Evolutionary conservation across 768 basidiomycete species (phyloP).

Genomic region (Leucosporidium yakuticum): DNA sequence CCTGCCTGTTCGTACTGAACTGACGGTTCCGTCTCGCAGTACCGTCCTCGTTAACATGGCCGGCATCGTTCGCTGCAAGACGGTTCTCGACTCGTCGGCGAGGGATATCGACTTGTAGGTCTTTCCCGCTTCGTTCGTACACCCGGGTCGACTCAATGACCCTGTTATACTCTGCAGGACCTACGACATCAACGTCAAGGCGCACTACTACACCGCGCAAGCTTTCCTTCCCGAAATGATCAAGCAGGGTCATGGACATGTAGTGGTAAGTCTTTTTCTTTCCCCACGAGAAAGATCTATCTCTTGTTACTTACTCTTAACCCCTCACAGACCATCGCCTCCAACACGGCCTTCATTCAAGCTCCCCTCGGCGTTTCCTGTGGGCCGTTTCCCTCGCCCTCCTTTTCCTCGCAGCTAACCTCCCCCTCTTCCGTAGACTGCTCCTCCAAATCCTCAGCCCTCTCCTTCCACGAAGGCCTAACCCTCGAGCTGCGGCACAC

Average conservation of each 20-base stretch:
- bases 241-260: slow-evolving; percentile 68
- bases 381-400: not conserved
- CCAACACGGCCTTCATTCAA: slow-evolving; percentile 66
- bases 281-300: slow-evolving; percentile 7
- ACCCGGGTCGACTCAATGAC: not conserved
- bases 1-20: too few species aligned
- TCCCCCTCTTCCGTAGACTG: slow-evolving; percentile 51
- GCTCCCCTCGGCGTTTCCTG: slow-evolving; percentile 17
- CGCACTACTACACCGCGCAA: slow-evolving; percentile 87
- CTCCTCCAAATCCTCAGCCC: slow-evolving; percentile 85
- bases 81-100: slow-evolving; percentile 68
- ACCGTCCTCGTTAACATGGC: slow-evolving; percentile 93
- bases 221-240: slow-evolving; percentile 88
- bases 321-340: slow-evolving; percentile 63
- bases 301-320: slow-evolving; percentile 57
- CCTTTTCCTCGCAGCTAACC: not conserved
- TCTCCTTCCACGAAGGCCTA: slow-evolving; percentile 73
- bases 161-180: slow-evolving; percentile 53
- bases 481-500: slow-evolving; percentile 62
- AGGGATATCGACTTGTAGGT: slow-evolving; percentile 73
- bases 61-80: slow-evolving; percentile 84
- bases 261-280: slow-evolving; percentile 53
- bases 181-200: slow-evolving; percentile 76
- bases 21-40: slow-evolving; percentile 52
- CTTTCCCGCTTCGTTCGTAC: slow-evolving; percentile 9